These are phyloP conservation scores for Phaseolus coccineus DNA, from an alignment of 331 rosid genomes.

Conservation along the genomic window DNA sequence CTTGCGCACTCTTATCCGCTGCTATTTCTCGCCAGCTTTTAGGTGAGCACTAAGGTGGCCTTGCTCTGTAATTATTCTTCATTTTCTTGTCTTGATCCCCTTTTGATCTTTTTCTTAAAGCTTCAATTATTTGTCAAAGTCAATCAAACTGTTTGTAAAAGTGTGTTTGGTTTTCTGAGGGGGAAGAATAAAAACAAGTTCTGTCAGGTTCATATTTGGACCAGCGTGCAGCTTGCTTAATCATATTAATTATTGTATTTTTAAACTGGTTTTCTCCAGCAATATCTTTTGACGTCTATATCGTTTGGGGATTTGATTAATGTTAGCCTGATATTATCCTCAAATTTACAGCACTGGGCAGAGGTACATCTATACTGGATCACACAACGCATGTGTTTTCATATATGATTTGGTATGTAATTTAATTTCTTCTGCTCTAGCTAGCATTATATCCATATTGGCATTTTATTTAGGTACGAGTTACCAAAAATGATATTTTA, in stretches of 20 bases:
- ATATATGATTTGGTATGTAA: conserved; percentile 86
- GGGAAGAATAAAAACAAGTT: not conserved
- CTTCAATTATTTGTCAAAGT: conserved; percentile 12
- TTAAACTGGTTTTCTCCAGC: not conserved
- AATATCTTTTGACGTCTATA: not conserved
- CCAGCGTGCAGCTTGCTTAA: conserved; percentile 15
- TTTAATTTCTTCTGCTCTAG: conserved; percentile 7
- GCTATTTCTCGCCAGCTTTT: conserved; percentile 88
- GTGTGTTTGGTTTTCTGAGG: not conserved
- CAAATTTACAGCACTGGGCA: conserved; percentile 90
- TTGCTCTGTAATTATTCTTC: conserved; percentile 21
- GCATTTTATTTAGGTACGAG: not conserved
- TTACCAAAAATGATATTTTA: not conserved
- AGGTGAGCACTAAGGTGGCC: conserved; percentile 58
- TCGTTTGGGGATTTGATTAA: conserved; percentile 19
- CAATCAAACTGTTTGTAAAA: not conserved
- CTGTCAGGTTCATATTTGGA: conserved; percentile 23
- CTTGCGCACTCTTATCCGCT: conserved; percentile 84
- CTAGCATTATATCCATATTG: not conserved
- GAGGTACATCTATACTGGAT: conserved; percentile 96
- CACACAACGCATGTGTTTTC: conserved; percentile 80
- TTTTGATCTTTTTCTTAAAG: conserved; percentile 29
- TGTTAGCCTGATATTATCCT: conserved; percentile 25
- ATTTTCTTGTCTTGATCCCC: conserved; percentile 17
- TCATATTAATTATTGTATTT: not conserved